Conservation (phyloP, 164 flowering plant species). For the Berberis thunbergii region DNA sequence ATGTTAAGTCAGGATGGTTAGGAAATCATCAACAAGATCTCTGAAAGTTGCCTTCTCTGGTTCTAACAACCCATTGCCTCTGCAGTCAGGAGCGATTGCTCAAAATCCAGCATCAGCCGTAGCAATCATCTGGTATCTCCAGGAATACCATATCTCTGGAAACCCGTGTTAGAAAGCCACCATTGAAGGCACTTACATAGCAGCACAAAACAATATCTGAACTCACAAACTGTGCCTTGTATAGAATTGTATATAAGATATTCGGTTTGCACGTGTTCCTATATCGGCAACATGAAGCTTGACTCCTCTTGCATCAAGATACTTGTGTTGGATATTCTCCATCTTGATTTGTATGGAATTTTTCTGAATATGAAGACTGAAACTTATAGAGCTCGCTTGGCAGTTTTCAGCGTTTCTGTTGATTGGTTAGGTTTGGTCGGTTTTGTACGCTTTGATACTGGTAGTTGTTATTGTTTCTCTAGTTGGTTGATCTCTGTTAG, state of each 20-base stretch:
- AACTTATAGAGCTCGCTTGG: too few species aligned
- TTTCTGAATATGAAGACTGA: not conserved
- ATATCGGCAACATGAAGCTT: constrained; percentile 10
- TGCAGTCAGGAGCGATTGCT: constrained; percentile 41
- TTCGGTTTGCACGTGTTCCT: constrained; percentile 1
- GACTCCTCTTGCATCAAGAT: constrained; percentile 4
- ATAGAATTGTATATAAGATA: not conserved
- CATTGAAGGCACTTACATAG: constrained; percentile 10
- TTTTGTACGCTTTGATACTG: too few species aligned
- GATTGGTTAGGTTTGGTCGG: too few species aligned
- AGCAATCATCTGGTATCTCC: constrained; percentile 61
- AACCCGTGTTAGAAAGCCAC: constrained; percentile 30
- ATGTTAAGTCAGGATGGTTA: constrained; percentile 11
- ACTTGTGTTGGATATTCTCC: constrained; percentile 4
- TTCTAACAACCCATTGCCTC: constrained; percentile 57
- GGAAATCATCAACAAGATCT: constrained; percentile 24
- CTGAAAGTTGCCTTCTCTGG: constrained; percentile 23
- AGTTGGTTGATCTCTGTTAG: too few species aligned
- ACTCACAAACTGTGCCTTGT: not conserved
- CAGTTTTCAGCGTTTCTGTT: too few species aligned
- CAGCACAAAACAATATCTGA: not conserved
- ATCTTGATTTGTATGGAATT: constrained; percentile 1
- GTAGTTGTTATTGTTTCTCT: too few species aligned
- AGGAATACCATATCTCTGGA: constrained; percentile 52
- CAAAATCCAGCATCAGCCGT: constrained; percentile 39